Percentiles rank a stretch among this genome's conserved stretches.
These are phyloP conservation scores for Penicillium antarcticum DNA, from an alignment of 495 filamentous ascomycete species.

Conservation along the genomic window DNA sequence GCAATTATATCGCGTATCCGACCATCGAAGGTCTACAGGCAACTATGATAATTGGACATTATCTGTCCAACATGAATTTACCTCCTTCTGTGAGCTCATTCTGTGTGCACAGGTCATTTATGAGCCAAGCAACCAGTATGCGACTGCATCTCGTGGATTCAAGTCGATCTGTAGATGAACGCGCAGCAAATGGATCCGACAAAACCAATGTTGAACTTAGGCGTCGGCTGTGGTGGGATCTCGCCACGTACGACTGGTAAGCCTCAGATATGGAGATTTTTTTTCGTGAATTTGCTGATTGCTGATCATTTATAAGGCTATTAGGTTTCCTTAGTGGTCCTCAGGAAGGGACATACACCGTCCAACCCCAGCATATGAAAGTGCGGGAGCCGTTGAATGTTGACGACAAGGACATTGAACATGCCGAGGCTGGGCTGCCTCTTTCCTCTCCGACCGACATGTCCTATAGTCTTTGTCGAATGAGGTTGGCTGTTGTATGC, in stretches of 20 bases:
- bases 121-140: constrained; percentile 39
- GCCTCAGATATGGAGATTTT: background rate
- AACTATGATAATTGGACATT: constrained; percentile 35
- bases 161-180: constrained; percentile 7
- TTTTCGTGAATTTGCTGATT: constrained; percentile 2
- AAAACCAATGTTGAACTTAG: constrained; percentile 33
- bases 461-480: constrained; percentile 41
- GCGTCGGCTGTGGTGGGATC: constrained; percentile 47
- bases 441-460: constrained; percentile 35
- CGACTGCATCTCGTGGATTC: constrained; percentile 46
- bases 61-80: constrained; percentile 26
- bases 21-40: constrained; percentile 46
- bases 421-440: background rate
- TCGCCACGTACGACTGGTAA: constrained; percentile 46
- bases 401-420: constrained; percentile 23
- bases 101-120: constrained; percentile 30
- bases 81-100: constrained; percentile 27
- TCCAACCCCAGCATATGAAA: constrained; percentile 43
- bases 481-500: constrained; percentile 39
- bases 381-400: constrained; percentile 35
- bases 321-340: constrained; percentile 41
- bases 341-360: constrained; percentile 47
- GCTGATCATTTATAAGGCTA: constrained; percentile 22
- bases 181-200: constrained; percentile 12
- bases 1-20: constrained; percentile 31